A percentile compares a stretch with the other conserved stretches of the same genome.
These are phyloP conservation scores for Scenedesmus sp. DNA, from an alignment of 163 green algal genomes.

Conservation along the genomic window DNA sequence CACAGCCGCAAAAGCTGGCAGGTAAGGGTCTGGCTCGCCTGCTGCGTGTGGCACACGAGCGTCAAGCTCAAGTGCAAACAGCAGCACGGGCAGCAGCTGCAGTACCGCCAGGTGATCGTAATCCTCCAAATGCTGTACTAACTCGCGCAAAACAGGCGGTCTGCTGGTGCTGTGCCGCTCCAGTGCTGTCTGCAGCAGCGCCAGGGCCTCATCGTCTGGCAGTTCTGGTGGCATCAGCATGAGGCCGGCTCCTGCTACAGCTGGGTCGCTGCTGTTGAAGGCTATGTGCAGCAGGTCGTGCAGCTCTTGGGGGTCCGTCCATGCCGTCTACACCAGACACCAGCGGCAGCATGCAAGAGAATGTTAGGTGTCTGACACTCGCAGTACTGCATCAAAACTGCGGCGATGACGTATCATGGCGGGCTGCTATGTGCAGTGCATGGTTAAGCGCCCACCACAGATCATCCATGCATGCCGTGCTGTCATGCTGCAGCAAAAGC, in stretches of 20 bases:
- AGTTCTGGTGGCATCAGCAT: not conserved
- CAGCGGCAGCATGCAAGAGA: too few species aligned
- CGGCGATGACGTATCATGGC: too few species aligned
- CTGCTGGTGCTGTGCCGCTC: not conserved
- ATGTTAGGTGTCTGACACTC: too few species aligned
- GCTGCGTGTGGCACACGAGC: not conserved
- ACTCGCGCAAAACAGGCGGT: not conserved
- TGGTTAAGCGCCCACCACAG: too few species aligned
- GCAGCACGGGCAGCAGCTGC: not conserved
- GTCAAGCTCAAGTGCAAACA: not conserved
- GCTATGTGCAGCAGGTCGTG: not conserved
- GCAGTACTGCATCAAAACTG: too few species aligned
- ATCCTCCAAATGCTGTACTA: not conserved
- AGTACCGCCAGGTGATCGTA: not conserved
- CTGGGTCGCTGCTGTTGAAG: not conserved
- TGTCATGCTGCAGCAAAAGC: too few species aligned
- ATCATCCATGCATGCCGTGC: too few species aligned
- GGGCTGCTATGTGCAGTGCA: too few species aligned
- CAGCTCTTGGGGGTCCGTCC: too few species aligned
- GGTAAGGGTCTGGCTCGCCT: not conserved
- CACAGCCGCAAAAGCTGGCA: not conserved
- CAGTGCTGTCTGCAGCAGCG: not conserved
- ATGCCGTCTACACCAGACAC: too few species aligned
- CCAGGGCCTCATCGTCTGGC: not conserved
- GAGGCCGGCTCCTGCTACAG: not conserved